Conservation (phyloP, 805 yeast species). For the Suhomyces emberorum region DNA sequence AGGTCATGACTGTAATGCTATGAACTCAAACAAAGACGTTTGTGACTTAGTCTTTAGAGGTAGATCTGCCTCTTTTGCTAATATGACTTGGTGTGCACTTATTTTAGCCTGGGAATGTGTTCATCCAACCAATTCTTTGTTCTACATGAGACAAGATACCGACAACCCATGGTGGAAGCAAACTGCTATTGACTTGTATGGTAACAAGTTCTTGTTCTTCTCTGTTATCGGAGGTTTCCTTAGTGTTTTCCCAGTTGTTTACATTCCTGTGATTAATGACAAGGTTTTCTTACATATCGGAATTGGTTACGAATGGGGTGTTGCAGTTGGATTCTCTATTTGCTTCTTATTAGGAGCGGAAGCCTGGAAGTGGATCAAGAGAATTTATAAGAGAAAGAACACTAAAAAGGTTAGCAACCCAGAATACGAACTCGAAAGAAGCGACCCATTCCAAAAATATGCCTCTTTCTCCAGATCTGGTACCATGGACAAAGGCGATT, state of each 20-base stretch:
- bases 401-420: conserved; percentile 45
- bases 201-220: conserved; percentile 77
- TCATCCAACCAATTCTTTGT: conserved; percentile 66
- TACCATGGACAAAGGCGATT: too few relatives aligned
- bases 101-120: conserved; percentile 83
- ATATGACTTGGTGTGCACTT: conserved; percentile 85
- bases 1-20: conserved; percentile 62
- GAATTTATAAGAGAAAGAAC: conserved; percentile 46
- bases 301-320: conserved; percentile 79
- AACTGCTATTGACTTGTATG: conserved; percentile 63
- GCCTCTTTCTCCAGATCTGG: conserved; percentile 55
- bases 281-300: conserved; percentile 71
- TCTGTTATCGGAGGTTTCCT: conserved; percentile 68
- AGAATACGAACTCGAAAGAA: conserved; percentile 60
- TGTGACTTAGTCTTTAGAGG: conserved; percentile 70
- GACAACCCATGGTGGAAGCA: conserved; percentile 54
- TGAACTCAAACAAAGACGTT: conserved; percentile 25
- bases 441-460: conserved; percentile 60
- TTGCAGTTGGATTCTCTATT: conserved; percentile 57
- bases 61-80: conserved; percentile 73
- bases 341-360: conserved; percentile 62
- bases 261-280: conserved; percentile 82
- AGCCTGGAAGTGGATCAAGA: conserved; percentile 62
- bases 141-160: conserved; percentile 65
- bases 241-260: conserved; percentile 76